Evolutionary conservation across 208 protist species (phyloP).

Genomic region (Angomonas deanei): DNA sequence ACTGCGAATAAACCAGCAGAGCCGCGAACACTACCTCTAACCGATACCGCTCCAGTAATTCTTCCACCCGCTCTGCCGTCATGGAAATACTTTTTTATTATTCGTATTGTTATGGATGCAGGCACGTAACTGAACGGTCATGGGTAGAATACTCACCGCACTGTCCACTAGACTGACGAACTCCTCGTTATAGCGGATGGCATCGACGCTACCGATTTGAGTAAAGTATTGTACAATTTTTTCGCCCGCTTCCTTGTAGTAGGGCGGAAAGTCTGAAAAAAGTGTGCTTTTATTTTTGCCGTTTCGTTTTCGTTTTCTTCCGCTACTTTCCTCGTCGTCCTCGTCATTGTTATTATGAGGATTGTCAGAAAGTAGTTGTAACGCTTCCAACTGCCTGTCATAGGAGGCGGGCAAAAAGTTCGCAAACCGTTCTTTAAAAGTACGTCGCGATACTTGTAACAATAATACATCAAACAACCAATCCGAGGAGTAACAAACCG

Average conservation of each 20-base stretch:
- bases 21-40: slow-evolving; percentile 70
- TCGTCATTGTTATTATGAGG: slow-evolving; percentile 7
- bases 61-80: slow-evolving; percentile 27
- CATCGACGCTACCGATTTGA: slow-evolving; percentile 20
- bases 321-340: slow-evolving; percentile 1
- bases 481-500: slow-evolving; percentile 37
- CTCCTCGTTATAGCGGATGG: slow-evolving; percentile 26
- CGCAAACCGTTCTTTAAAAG: slow-evolving; percentile 54
- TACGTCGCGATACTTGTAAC: slow-evolving; percentile 31
- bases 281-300: background rate
- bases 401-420: slow-evolving; percentile 64
- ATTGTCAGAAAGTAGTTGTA: slow-evolving; percentile 18
- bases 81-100: background rate
- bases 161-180: slow-evolving; percentile 38
- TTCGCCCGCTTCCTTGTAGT: slow-evolving; percentile 57
- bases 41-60: slow-evolving; percentile 47
- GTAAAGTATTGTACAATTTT: slow-evolving; percentile 42
- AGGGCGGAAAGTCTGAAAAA: slow-evolving; percentile 57
- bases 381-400: slow-evolving; percentile 27
- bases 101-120: slow-evolving; percentile 8
- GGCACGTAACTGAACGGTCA: slow-evolving; percentile 69
- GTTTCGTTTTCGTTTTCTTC: background rate
- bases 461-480: slow-evolving; percentile 44
- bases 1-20: slow-evolving; percentile 67
- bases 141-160: slow-evolving; percentile 38